Evolutionary conservation across 129 eudicot species (phyloP), one percentile per base, ranked within the genome.

Genomic region (Flaveria trinervia): DNA sequence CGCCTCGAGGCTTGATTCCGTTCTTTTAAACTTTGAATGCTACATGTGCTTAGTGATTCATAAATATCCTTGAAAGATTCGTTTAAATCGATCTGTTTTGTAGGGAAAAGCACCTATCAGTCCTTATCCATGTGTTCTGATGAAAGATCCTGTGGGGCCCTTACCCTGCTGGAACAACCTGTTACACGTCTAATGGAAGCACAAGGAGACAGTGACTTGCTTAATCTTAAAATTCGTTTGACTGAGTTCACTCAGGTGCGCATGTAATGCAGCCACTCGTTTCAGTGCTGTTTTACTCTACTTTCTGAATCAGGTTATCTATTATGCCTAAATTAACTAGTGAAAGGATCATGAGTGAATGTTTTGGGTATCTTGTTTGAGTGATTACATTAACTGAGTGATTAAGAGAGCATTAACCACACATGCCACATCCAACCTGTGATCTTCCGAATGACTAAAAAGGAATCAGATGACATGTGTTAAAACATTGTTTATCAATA

Each of bases 161-260:
- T 82, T 73, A 55, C 74, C 57, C 80, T 84, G 23, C 48, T 83
- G 20, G 73, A 65, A 54, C 73, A 46, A 61, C 83, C 81, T 25
- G 69, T 81, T 15, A 74, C 72, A 30, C 49, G 43, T 54, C 52
- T 73, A 66, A 67, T 46, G 25, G 55, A 81, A 70, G 60, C 79
- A 28, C 76, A 68, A 14, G 80, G 52, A 74, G 89, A 83, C 50
- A 60, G 46, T 61, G 90, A 87, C 78, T 46, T 77, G 81, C 76
- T 79, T 50, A 77, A 79, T 67, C 73, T 81, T 15, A 88, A 80
- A 80, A 84, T 94, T 68, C 95, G 97, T 67, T 68, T 91, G 77
- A 84, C 96, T 9, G 80, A 87, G 85, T 87, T 84, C 79, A 73
- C 93, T 56, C 83, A 94, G 96, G 98, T 93, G 64, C 48, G 79